Conservation (phyloP, 2,329 filamentous ascomycete species). For the Cadophora gregata region DNA sequence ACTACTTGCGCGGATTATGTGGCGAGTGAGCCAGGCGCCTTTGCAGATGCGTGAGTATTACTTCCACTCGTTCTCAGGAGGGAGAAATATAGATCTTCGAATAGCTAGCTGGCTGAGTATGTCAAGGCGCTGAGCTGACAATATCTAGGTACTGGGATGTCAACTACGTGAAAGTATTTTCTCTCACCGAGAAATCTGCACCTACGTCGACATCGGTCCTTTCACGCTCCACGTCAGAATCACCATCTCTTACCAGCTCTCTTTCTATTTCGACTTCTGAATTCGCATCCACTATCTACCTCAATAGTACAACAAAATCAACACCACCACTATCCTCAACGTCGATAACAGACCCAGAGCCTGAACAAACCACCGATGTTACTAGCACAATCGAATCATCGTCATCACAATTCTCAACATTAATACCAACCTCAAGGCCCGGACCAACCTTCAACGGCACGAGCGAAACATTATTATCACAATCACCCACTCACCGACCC, state of each 20-base stretch:
- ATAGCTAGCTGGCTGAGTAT: no score
- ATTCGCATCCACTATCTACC: background rate
- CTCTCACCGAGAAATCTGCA: background rate
- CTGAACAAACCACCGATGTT: background rate
- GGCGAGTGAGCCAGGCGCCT: conserved; percentile 69
- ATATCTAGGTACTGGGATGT: conserved; percentile 24
- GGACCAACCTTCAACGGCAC: background rate
- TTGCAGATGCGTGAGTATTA: conserved; percentile 59
- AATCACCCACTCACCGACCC: background rate
- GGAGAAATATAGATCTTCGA: no score
- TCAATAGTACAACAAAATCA: background rate
- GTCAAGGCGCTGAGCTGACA: background rate
- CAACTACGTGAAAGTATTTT: conserved; percentile 26
- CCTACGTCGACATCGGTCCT: background rate
- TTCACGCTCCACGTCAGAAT: background rate
- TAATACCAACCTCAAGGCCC: no score
- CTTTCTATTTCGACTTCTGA: background rate
- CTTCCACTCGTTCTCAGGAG: background rate
- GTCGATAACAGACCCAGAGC: no score
- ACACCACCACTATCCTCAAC: background rate
- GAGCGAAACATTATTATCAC: background rate
- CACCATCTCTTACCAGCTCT: background rate
- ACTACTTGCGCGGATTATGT: conserved; percentile 75
- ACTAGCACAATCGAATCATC: background rate
- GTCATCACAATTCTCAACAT: background rate